These are phyloP conservation scores for Sporothrix pseudoabietina DNA, from an alignment of 2,329 filamentous ascomycete species.

Conservation along the genomic window DNA sequence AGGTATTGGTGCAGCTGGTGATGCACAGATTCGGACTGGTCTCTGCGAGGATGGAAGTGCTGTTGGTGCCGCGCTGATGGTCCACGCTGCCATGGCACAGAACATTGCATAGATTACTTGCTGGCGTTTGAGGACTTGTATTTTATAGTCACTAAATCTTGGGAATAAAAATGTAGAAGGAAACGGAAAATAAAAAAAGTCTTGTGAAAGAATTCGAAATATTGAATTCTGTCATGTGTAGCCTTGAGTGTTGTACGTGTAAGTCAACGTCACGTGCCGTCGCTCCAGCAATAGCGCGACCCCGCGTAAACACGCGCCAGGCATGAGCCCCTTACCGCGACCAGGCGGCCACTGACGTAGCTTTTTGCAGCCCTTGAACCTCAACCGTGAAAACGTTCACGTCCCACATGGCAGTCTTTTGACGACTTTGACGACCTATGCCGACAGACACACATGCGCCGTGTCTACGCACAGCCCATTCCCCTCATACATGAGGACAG, in stretches of 20 bases:
- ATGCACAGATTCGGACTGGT: conserved; percentile 84
- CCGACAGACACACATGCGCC: background rate
- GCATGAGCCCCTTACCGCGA: background rate
- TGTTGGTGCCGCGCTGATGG: conserved; percentile 89
- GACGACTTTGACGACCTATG: background rate
- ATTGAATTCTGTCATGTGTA: too few relatives aligned
- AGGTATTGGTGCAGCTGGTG: conserved; percentile 73
- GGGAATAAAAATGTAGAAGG: too few relatives aligned
- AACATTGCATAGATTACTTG: background rate
- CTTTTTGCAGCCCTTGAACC: background rate
- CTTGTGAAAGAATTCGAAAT: too few relatives aligned
- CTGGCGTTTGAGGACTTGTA: too few relatives aligned
- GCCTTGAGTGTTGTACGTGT: too few relatives aligned
- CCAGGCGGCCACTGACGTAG: background rate
- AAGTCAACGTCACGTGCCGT: conserved; percentile 11
- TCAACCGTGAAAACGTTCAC: background rate
- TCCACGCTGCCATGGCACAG: conserved; percentile 60
- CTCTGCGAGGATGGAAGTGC: conserved; percentile 95
- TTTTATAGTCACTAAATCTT: too few relatives aligned
- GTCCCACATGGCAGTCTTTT: background rate
- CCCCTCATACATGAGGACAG: background rate
- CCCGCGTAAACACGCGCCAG: conserved; percentile 20
- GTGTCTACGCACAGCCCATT: background rate
- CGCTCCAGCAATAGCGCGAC: conserved; percentile 17
- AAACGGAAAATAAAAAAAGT: too few relatives aligned